A percentile compares a stretch with the other conserved stretches of the same genome.
Conservation (phyloP, 1,284 basidiomycete species). For the Heterobasidion occidentale region DNA sequence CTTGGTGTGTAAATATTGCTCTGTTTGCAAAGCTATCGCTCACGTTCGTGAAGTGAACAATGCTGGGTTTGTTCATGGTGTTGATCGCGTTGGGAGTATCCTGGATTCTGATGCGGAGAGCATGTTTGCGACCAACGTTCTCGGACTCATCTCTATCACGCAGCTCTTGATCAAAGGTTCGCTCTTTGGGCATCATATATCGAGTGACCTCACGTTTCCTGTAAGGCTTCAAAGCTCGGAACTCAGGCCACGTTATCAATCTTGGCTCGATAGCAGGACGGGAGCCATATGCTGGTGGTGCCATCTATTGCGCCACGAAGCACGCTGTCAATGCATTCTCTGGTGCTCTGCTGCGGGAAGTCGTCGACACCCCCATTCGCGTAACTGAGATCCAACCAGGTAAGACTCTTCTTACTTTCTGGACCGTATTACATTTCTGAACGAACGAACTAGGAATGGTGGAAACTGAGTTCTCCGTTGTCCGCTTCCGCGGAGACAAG, state of each 20-base stretch:
- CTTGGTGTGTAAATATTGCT: constrained; percentile 41
- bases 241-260: constrained; percentile 91
- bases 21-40: neutral
- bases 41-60: constrained; percentile 62
- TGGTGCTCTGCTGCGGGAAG: constrained; percentile 75
- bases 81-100: constrained; percentile 79
- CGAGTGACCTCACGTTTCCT: neutral
- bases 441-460: constrained; percentile 61
- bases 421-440: neutral
- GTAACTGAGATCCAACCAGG: constrained; percentile 91
- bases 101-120: constrained; percentile 66
- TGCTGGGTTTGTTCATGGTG: constrained; percentile 80
- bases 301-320: constrained; percentile 80
- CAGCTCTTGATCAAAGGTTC: constrained; percentile 70
- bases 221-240: constrained; percentile 82
- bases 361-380: constrained; percentile 86
- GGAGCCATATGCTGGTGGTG: constrained; percentile 87
- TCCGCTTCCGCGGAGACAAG: constrained; percentile 83
- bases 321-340: constrained; percentile 89
- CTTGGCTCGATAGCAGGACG: constrained; percentile 90
- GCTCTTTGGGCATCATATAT: constrained; percentile 3
- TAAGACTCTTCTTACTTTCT: constrained; percentile 18
- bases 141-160: constrained; percentile 80
- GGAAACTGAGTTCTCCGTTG: constrained; percentile 87
- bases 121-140: constrained; percentile 93